phyloP scores from a whole-genome alignment of 805 yeast species.

The Wickerhamomyces sydowiorum region DNA sequence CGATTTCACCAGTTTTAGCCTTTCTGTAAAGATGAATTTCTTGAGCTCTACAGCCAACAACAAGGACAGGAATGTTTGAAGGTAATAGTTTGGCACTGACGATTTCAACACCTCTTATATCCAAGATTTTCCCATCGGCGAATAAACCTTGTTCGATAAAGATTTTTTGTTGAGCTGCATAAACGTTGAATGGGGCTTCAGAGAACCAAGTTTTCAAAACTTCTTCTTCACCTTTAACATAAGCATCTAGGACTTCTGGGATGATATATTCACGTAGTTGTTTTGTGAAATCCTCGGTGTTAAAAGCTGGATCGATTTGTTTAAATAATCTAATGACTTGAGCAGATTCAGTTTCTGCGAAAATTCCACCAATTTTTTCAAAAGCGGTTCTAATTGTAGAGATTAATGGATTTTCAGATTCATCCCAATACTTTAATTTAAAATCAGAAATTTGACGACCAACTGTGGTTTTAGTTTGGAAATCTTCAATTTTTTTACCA shows the following conservation, averaged over 20 bases:
- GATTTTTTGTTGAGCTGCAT: slow-evolving; percentile 90
- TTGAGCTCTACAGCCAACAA: slow-evolving; percentile 93
- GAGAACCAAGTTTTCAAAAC: slow-evolving; percentile 87
- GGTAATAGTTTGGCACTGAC: slow-evolving; percentile 85
- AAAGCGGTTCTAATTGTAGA: slow-evolving; percentile 73
- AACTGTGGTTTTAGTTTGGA: slow-evolving; percentile 59
- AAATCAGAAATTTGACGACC: slow-evolving; percentile 60
- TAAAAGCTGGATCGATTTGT: slow-evolving; percentile 86
- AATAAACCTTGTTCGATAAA: slow-evolving; percentile 85
- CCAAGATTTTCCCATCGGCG: slow-evolving; percentile 87
- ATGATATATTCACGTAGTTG: slow-evolving; percentile 88
- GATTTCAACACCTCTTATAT: slow-evolving; percentile 91
- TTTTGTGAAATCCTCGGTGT: slow-evolving; percentile 67
- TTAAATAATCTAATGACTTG: slow-evolving; percentile 83
- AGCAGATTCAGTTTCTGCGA: slow-evolving; percentile 95
- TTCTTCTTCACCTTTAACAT: slow-evolving; percentile 82
- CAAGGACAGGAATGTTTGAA: slow-evolving; percentile 86
- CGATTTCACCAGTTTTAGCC: slow-evolving; percentile 86
- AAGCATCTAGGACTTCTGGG: slow-evolving; percentile 94
- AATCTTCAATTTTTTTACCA: slow-evolving; percentile 60
- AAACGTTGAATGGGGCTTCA: slow-evolving; percentile 94
- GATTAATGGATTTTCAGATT: slow-evolving; percentile 87
- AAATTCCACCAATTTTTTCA: slow-evolving; percentile 69
- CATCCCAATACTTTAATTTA: slow-evolving; percentile 75
- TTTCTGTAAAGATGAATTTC: slow-evolving; percentile 88